These are phyloP conservation scores for Luzula sylvatica DNA, from an alignment of 176 grass and related monocot genomes.

Conservation along the genomic window DNA sequence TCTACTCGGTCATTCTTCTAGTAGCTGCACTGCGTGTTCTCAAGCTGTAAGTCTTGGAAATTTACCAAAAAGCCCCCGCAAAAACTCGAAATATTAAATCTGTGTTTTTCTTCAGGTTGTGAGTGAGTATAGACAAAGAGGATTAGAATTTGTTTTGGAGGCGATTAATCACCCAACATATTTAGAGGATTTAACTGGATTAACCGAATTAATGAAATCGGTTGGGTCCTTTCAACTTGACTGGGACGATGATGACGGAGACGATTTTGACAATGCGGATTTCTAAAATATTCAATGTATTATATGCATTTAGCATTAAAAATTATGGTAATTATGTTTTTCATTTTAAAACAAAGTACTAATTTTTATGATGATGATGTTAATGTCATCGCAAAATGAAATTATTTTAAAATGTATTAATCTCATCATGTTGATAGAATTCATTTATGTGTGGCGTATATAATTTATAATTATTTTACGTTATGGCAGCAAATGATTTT, in stretches of 20 bases:
- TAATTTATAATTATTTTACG: too few relatives aligned
- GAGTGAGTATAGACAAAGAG: slow-evolving; percentile 59
- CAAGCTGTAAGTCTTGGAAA: slow-evolving; percentile 34
- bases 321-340: too few relatives aligned
- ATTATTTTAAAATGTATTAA: too few relatives aligned
- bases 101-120: slow-evolving; percentile 47
- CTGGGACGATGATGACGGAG: slow-evolving; percentile 51
- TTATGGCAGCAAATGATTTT: too few relatives aligned
- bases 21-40: slow-evolving; percentile 81
- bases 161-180: slow-evolving; percentile 91
- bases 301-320: too few relatives aligned
- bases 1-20: slow-evolving; percentile 71
- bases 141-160: slow-evolving; percentile 75
- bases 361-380: too few relatives aligned
- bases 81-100: neutral
- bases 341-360: too few relatives aligned
- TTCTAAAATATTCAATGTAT: slow-evolving; percentile 8
- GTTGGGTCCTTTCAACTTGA: slow-evolving; percentile 38
- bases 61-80: neutral
- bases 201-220: slow-evolving; percentile 75
- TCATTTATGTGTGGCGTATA: too few relatives aligned
- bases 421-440: too few relatives aligned
- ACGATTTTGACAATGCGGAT: slow-evolving; percentile 17
- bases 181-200: slow-evolving; percentile 76
- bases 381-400: too few relatives aligned